Conservation (phyloP, 2,329 filamentous ascomycete species). For the Talaromyces islandicus region DNA sequence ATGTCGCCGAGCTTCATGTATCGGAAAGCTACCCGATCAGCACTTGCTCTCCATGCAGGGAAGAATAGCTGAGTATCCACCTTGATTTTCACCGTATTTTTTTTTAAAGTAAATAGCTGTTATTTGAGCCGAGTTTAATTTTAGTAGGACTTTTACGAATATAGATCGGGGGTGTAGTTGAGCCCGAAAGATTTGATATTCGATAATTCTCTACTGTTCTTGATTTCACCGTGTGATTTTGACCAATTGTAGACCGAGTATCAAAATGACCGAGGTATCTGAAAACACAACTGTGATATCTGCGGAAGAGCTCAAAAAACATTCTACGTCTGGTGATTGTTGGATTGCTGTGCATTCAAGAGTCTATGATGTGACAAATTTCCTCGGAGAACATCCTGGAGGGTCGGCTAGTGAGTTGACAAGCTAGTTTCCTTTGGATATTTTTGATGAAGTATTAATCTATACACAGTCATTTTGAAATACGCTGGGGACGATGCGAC, state of each 20-base stretch:
- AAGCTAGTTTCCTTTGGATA: neutral
- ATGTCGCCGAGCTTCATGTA: too few relatives aligned
- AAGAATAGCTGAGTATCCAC: neutral
- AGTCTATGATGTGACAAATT: constrained; percentile 92
- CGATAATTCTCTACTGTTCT: neutral
- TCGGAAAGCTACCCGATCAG: neutral
- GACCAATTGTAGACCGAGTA: neutral
- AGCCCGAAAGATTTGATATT: neutral
- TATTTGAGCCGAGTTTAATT: neutral
- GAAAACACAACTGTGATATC: neutral
- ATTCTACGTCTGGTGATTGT: constrained; percentile 1
- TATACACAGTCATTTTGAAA: constrained; percentile 1
- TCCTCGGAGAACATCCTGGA: constrained; percentile 84
- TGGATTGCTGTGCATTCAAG: constrained; percentile 62
- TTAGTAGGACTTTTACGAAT: neutral
- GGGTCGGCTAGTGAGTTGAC: constrained; percentile 40
- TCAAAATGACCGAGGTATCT: neutral
- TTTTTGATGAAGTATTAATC: neutral
- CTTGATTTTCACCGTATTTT: neutral
- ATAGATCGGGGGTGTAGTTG: neutral
- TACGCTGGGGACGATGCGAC: constrained; percentile 5
- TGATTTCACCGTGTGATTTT: neutral
- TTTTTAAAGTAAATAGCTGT: neutral
- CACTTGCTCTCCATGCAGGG: neutral
- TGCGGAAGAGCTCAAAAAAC: constrained; percentile 3